Evolutionary conservation across 176 grass and related monocot species (phyloP), one percentile per base, ranked within the genome.

Genomic region (Elaeis guineensis): DNA sequence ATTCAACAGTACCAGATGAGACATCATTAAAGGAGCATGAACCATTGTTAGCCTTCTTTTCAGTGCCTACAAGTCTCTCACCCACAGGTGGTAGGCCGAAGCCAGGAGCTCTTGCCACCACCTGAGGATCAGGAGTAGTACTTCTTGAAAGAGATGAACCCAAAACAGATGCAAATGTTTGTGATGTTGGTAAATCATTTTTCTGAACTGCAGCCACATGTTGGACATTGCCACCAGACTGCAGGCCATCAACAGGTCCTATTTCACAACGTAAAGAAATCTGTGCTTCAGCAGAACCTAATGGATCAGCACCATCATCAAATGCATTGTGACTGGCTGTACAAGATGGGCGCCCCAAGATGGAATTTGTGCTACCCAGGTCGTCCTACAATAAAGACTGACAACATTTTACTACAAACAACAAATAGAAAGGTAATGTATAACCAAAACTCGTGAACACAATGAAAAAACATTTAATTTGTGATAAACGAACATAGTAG

Each of bases 21-120:
- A 74, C 75, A 23, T 73, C 69, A 39, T 52, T 71, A 65, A 95
- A 86, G 50, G 82, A 82, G 69, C 75, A 75, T 3, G 76, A 89
- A 58, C 78, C 76, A 26, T 77, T 78, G 49, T 70, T 83, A 52
- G 57, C 68, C 50, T 89, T 85, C 77, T 82, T 83, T 51, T 89
- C 82, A 52, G 49, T 69, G 54, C 68, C 67, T 61, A 63, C 19
- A 5, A 89, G 67, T 82, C 80, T 95, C 75, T 85, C 84, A 71
- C 89, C 89, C 44, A 95, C 85, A 53, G 89, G 89, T 63, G 89
- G 89, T 9, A 89, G 61, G 57, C 75, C 71, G 0, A 85, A 81
- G 55, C 84, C 84, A 25, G 89, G 69, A 52, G 77, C 85, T 69
- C 81, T 83, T 75, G 67, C 82, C 48, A 78, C 50, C 54, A 85